Conservation (phyloP, 192 early-diverging fungal species). For the Coemansia sp. region DNA sequence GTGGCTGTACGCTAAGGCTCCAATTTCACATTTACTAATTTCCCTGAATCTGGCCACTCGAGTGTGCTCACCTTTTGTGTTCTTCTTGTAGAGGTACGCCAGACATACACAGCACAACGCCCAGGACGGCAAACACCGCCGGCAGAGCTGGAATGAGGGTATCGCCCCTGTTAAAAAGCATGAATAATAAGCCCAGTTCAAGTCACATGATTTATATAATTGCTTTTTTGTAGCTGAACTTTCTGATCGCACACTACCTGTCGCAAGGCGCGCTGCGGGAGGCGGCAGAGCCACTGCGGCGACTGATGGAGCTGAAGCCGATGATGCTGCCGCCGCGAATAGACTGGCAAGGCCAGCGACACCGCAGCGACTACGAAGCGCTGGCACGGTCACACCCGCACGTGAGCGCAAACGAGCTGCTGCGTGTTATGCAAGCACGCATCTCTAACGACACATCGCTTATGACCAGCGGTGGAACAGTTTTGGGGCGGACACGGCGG, state of each 20-base stretch:
- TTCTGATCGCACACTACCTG: slow-evolving; percentile 70
- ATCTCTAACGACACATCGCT: slow-evolving; percentile 22
- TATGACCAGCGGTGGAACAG: slow-evolving; percentile 36
- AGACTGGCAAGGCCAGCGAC: slow-evolving; percentile 68
- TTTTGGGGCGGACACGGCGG: slow-evolving; percentile 32
- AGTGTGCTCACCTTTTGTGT: too few species aligned
- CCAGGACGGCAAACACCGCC: too few species aligned
- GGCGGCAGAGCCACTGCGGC: slow-evolving; percentile 54
- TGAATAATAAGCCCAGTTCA: neutral
- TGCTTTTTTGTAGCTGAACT: slow-evolving; percentile 61
- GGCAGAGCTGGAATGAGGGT: too few species aligned
- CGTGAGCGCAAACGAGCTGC: slow-evolving; percentile 24
- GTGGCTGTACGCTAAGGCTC: too few species aligned
- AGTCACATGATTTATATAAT: neutral
- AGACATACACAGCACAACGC: neutral
- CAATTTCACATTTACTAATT: too few species aligned
- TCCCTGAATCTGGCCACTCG: too few species aligned
- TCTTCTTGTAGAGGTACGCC: slow-evolving; percentile 6
- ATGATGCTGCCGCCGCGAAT: slow-evolving; percentile 63
- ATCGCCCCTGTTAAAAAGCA: neutral
- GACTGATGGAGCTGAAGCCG: slow-evolving; percentile 27
- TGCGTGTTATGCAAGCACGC: slow-evolving; percentile 29
- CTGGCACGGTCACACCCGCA: slow-evolving; percentile 54
- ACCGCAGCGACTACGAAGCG: slow-evolving; percentile 57
- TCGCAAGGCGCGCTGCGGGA: slow-evolving; percentile 53